Base-by-base conservation (phyloP, 768 basidiomycete genomes). In the Galerina marginata region DNA sequence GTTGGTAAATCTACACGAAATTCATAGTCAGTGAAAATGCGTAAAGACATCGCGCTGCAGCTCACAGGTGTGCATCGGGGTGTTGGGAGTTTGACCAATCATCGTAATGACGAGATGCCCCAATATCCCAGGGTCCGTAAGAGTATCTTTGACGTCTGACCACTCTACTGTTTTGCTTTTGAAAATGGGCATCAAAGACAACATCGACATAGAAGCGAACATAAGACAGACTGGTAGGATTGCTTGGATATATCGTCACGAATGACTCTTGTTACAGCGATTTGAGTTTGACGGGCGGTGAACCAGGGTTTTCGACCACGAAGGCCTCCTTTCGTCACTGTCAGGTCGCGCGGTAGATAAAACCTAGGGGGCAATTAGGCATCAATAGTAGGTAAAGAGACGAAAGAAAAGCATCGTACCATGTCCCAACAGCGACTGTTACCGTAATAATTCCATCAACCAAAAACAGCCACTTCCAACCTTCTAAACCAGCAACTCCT, bases 381-480 rank as follows among this genome's bases (percentile, higher is more conserved):
- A 26, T 25, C 14, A 20, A 2, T 33, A 6, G 23, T 43, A 33
- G 49, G 14, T n/a, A 15, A 36, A 9, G 39, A 9, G 15, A 25
- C 20, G 20, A 43, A 55, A 14, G 36, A 29, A 16, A 29, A 54
- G n/a, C 20, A 38, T 47, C 62, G 20, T 59, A 76, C 75, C 74
- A 77, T 14, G 77, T 77, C 2, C 67, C 61, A 16, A 74, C 60
- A 9, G 77, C 68, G 16, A 74, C 74, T 2, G 70, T 51, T 2
- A 79, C 61, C 0, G 77, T 79, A 40, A 78, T 75, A 46, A 75
- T 65, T 2, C 78, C 78, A 56, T 79, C 77, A 14, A 79, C 74
- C 11, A 79, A 53, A 57, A 77, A 79, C 5, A 79, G 59, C 78
- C 77, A 79, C 59, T 78, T 78, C 78, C 78, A 79, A 1, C 78